Base-by-base conservation (phyloP, 2,329 filamentous ascomycete species). In the Stachybotrys chlorohalonatus region DNA sequence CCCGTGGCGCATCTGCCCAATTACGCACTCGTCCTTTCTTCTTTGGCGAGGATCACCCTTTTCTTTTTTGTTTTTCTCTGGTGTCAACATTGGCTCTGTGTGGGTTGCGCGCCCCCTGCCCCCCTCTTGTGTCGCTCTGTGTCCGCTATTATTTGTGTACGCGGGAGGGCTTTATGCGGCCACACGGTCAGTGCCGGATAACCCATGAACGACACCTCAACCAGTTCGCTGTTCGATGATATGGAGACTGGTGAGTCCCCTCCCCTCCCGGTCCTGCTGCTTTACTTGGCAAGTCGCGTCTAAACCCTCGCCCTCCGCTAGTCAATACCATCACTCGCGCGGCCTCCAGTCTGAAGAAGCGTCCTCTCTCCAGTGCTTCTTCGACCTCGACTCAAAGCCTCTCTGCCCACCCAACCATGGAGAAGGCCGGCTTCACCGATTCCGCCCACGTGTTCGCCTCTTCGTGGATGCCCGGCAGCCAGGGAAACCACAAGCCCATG, bases 341-440 rank as follows among this genome's bases (percentile, higher is more conserved):
- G 53, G 62, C 63, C 52, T 61, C 64, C 58, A 75, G 77, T 62
- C 68, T 75, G 50, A 73, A 74, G 63, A 79, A 76, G 65, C 75
- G 79, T 58, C 73, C 79, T 42, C 73, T 76, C 55, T 83, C 80
- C 52, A 74, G 77, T 62, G 80, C 75, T 53, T 83, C 80, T 36
- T 83, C 80, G 31, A 75, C 79, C 24, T 83, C 80, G 11, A 74
- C 81, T 53, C 79, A 81, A 61, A 82, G 80, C 67, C 71, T 71
- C 59, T 70, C 73, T 45, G 78, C 78, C 2, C 79, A 81, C 61
- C 72, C 75, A 17, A 77, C 70, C 56, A 69, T 80, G 57, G 80
- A 83, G 42, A 76, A 76, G 53, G 67, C 69, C 17, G 64, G 62
- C 55, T 77, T 78, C 57, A 63, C 68, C 49, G 74, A 78, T 57